Evolutionary conservation across 352 stramenopile genomes (phyloP).

Genomic region (Phytopythium litorale): DNA sequence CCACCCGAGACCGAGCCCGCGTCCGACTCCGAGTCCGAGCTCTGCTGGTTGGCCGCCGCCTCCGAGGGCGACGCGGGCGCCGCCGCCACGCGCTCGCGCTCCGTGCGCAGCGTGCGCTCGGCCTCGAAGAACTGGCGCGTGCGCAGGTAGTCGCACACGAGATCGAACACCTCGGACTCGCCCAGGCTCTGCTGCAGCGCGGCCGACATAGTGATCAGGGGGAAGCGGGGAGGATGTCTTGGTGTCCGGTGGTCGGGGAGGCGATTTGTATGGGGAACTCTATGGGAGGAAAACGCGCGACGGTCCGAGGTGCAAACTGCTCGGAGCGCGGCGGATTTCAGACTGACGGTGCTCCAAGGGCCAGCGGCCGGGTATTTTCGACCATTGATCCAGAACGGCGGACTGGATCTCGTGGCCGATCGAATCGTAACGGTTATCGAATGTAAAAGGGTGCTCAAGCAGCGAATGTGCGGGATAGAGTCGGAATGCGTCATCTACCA

Average conservation of each 20-base stretch:
- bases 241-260: neutral
- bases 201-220: conserved; percentile 15
- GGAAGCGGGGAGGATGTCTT: no score
- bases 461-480: neutral
- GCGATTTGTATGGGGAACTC: neutral
- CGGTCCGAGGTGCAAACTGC: conserved; percentile 1
- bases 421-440: neutral
- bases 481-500: neutral
- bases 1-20: conserved; percentile 5
- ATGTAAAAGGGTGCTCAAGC: neutral
- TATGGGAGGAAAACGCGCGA: conserved; percentile 6
- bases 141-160: conserved; percentile 86
- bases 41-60: conserved; percentile 36
- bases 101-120: conserved; percentile 63
- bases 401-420: neutral
- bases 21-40: conserved; percentile 10
- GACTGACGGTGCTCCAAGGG: conserved; percentile 10
- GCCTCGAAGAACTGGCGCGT: conserved; percentile 86
- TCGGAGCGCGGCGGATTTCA: conserved; percentile 18
- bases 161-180: conserved; percentile 84
- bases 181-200: conserved; percentile 75
- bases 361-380: neutral
- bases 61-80: conserved; percentile 13
- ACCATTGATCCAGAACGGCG: neutral
- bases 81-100: conserved; percentile 48